Percentiles rank a stretch among this genome's conserved stretches.
These are phyloP conservation scores for Ceraceosorus bombacis DNA, from an alignment of 1,284 basidiomycete species.

Conservation along the genomic window DNA sequence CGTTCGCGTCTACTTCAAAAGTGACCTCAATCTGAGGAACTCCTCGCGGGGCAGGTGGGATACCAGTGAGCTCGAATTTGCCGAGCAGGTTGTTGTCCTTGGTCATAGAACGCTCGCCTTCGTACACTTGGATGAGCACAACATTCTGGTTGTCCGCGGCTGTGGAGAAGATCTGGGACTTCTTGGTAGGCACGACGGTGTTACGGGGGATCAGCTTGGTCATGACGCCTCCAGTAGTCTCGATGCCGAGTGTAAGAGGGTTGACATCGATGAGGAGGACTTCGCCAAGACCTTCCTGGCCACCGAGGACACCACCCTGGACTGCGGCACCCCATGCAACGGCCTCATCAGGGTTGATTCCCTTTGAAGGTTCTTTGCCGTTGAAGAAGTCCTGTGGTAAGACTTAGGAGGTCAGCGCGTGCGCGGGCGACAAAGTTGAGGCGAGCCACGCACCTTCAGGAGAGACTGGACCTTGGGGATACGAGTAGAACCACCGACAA, in stretches of 20 bases:
- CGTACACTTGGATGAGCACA: conserved; percentile 68
- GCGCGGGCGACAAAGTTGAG: too few species aligned
- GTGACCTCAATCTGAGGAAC: conserved; percentile 54
- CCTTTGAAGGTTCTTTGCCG: conserved; percentile 83
- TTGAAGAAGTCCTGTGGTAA: conserved; percentile 69
- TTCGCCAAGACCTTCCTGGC: conserved; percentile 68
- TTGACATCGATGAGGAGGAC: conserved; percentile 92
- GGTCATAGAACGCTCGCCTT: conserved; percentile 88
- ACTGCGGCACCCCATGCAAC: conserved; percentile 89
- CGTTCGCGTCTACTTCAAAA: conserved; percentile 48
- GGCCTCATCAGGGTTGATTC: conserved; percentile 75
- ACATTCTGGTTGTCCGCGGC: conserved; percentile 48
- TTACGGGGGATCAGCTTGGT: conserved; percentile 93
- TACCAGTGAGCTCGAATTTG: conserved; percentile 86
- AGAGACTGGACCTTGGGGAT: conserved; percentile 97
- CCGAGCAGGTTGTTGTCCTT: conserved; percentile 98
- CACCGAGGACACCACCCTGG: conserved; percentile 91
- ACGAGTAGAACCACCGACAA: conserved; percentile 96
- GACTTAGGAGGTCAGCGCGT: too few species aligned
- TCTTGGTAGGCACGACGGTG: conserved; percentile 96
- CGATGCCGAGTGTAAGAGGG: conserved; percentile 90
- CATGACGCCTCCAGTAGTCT: conserved; percentile 97
- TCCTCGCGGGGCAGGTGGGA: conserved; percentile 89
- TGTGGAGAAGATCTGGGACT: conserved; percentile 93
- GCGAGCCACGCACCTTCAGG: conserved; percentile 50